Conservation (phyloP, 2,329 filamentous ascomycete species). For the Hypomyces rosellus region DNA sequence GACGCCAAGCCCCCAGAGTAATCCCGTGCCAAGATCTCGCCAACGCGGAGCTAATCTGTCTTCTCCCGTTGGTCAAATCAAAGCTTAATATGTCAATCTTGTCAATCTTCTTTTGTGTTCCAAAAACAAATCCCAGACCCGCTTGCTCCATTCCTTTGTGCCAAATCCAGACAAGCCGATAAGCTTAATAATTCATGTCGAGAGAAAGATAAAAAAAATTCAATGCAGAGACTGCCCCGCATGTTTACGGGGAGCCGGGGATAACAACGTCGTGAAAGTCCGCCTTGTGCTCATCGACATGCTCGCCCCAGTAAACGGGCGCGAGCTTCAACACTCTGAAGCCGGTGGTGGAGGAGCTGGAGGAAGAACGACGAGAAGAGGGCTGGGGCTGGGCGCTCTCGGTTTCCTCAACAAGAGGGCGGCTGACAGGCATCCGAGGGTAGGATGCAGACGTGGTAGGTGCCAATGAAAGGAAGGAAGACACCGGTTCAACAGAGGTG, state of each 20-base stretch:
- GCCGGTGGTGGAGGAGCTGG: slow-evolving; percentile 39
- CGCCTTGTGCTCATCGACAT: slow-evolving; percentile 48
- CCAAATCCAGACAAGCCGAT: too few relatives aligned
- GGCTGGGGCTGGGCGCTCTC: slow-evolving; percentile 15
- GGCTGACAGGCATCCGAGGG: slow-evolving; percentile 36
- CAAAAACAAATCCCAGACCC: background rate
- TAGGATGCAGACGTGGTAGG: slow-evolving; percentile 53
- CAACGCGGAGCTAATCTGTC: background rate
- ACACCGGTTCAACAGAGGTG: background rate
- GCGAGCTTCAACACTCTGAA: slow-evolving; percentile 57
- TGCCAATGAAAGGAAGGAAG: slow-evolving; percentile 46
- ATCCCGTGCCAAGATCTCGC: slow-evolving; percentile 4
- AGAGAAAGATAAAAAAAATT: background rate
- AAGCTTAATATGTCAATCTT: background rate
- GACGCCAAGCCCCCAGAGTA: slow-evolving; percentile 6
- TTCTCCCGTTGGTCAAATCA: too few relatives aligned
- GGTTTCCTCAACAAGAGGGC: slow-evolving; percentile 13
- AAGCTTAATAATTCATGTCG: too few relatives aligned
- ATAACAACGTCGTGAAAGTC: slow-evolving; percentile 43
- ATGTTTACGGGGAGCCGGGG: slow-evolving; percentile 5
- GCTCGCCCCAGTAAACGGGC: slow-evolving; percentile 58
- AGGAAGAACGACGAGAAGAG: slow-evolving; percentile 45
- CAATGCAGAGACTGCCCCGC: too few relatives aligned
- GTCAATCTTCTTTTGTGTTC: background rate
- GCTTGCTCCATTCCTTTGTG: background rate